Base-by-base conservation (phyloP, 2,329 filamentous ascomycete genomes). In the Cephalotrichum gorgonifer region DNA sequence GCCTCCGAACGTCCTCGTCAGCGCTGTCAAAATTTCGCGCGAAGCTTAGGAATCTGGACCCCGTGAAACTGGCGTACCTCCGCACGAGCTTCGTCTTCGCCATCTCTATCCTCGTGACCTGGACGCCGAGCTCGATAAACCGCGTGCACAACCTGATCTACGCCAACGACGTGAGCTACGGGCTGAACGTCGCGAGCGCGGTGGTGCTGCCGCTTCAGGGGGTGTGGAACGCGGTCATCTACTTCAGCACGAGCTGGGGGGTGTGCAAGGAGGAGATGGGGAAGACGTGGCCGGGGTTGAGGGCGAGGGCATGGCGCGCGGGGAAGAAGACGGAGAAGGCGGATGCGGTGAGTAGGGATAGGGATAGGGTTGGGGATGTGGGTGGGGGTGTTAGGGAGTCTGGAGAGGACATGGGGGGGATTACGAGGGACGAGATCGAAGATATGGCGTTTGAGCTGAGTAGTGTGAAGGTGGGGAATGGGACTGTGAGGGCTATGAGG, bases 211-310 rank as follows among this genome's bases (percentile, higher is more conserved):
- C 87, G 0, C 70, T 88, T 1, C 87, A 91, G 62, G 87, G 87
- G 1, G 76, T 88, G 28, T 90, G 86, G 85, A 91, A 91, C 59
- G 77, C 81, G 27, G 67, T 87, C 47, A 87, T 93, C 50, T 91
- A 89, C 64, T 78, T 85, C 52, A 75, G 76, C 5, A 86, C 85
- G 2, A 86, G 73, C 54, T 74, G 70, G 67, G 44, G 22, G 1
- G 54, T 65, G 39, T 65, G 72, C 49, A 23, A 35, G 27, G 43
- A 50, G 48, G 48, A 50, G 43, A n/a, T 44, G 28, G 43, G 14
- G 42, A 43, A 31, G 27, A 48, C 31, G 31, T 28, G 17, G 46
- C 17, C 23, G 25, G 46, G 38, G 27, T n/a, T 26, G 25, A 27
- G 14, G 22, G 15, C 39, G 7, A 33, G 20, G 20, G n/a, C 17